These are phyloP conservation scores for Claviceps sp. DNA, from an alignment of 2,329 filamentous ascomycete species.

Conservation along the genomic window DNA sequence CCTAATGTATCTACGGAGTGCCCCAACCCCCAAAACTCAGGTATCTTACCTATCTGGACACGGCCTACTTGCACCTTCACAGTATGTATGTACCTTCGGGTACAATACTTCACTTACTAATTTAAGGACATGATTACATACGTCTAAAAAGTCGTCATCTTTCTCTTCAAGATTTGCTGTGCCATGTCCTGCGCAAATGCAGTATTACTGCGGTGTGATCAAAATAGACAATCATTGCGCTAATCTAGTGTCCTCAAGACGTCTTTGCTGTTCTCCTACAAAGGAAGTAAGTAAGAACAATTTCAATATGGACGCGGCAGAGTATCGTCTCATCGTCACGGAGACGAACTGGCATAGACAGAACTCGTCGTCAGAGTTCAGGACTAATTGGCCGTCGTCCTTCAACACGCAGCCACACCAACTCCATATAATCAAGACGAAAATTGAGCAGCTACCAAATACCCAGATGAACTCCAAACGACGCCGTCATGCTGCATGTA, in stretches of 20 bases:
- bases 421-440: slow-evolving; percentile 6
- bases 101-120: no score
- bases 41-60: no score
- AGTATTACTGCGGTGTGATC: no score
- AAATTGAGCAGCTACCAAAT: slow-evolving; percentile 9
- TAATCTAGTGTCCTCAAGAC: no score
- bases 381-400: not conserved
- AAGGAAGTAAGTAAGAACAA: not conserved
- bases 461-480: slow-evolving; percentile 16
- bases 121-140: no score
- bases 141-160: no score
- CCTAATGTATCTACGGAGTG: not conserved
- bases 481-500: slow-evolving; percentile 16
- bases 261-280: not conserved
- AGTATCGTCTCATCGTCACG: not conserved
- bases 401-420: not conserved
- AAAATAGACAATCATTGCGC: no score
- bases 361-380: not conserved
- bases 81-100: no score
- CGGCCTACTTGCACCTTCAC: no score
- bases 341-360: not conserved
- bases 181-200: no score
- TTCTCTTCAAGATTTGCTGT: no score
- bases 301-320: not conserved
- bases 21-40: no score